Base-by-base conservation (phyloP, 208 protist species). In the Acanthamoeba healyi region DNA sequence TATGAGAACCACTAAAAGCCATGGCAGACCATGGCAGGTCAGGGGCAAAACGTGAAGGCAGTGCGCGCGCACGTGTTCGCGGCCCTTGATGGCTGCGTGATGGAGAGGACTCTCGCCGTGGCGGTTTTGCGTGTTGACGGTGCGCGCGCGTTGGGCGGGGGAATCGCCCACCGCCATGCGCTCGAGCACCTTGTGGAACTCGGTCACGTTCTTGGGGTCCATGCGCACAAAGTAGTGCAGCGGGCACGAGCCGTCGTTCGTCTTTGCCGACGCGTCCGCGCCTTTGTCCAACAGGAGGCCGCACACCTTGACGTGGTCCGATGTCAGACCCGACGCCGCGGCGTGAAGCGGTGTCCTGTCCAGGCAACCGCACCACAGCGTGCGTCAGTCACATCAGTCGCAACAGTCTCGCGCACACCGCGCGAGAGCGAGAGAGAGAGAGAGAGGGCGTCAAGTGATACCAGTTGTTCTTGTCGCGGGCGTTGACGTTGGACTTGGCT, bases 221-320 rank as follows among this genome's bases (percentile, higher is more conserved):
- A 87, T 87, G 14, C 79, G 40, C 79, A 87, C 79, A 87, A 87
- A 87, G 49, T 87, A 87, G 79, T 87, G 79, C 79, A 87, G n/a
- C 46, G 79, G 79, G 79, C 46, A 87, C 29, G 79, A 87, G 24
- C 79, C 79, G 44, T 87, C 79, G 79, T 87, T 87, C 19, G 79
- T 87, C 79, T 87, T 87, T 3, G 79, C 79, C 44, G 40, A 61
- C 19, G 79, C 46, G n/a, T 87, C 79, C 22, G 79, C 79, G 19
- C 70, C 79, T n/a, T 61, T 54, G 44, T 87, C 79, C 36, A 87
- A 42, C 6, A 87, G 79, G 6, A 63, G 49, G 15, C 46, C 49
- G 79, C 79, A 87, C 29, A 87, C 49, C 29, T 87, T 87, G 42
- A 87, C 49, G 79, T 87, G 79, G 17, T 87, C 46, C 15, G 79